Percentiles rank a stretch among this genome's conserved stretches.
Evolutionary conservation across 2,329 filamentous ascomycete genomes (phyloP).

Genomic region (Stylonectria norvegica): DNA sequence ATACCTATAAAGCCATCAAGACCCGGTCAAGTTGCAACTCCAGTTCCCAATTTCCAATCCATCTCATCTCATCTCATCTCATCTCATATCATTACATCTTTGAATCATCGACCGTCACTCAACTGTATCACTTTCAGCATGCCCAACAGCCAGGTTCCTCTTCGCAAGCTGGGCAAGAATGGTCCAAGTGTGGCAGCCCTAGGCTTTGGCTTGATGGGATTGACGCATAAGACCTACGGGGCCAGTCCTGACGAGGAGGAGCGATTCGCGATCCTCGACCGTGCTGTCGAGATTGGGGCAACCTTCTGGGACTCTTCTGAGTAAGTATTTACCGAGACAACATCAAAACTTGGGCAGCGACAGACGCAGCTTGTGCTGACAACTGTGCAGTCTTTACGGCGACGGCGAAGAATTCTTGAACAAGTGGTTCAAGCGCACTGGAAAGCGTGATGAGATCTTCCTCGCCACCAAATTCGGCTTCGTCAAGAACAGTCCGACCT

Average conservation of each 20-base stretch:
- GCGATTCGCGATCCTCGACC: slow-evolving; percentile 47
- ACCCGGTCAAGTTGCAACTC: not conserved
- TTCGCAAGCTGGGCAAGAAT: slow-evolving; percentile 41
- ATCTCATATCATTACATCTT: too few relatives aligned
- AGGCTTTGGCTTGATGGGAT: slow-evolving; percentile 52
- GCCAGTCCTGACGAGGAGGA: slow-evolving; percentile 40
- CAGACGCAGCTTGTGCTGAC: not conserved
- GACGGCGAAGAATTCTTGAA: slow-evolving; percentile 45
- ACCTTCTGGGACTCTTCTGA: slow-evolving; percentile 47
- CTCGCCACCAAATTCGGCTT: slow-evolving; percentile 34
- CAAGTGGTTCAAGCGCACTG: slow-evolving; percentile 44
- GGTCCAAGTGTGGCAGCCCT: slow-evolving; percentile 47
- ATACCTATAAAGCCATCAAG: too few relatives aligned
- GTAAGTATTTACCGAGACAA: slow-evolving; percentile 12
- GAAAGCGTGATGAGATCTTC: slow-evolving; percentile 44
- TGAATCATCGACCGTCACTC: too few relatives aligned
- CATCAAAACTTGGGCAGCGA: not conserved
- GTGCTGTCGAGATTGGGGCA: slow-evolving; percentile 42
- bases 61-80: not conserved
- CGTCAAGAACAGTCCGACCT: slow-evolving; percentile 8
- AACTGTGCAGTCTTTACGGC: slow-evolving; percentile 34
- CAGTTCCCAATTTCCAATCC: not conserved
- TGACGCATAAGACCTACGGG: slow-evolving; percentile 18
- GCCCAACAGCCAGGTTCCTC: not conserved
- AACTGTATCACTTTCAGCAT: too few relatives aligned